Conservation (phyloP, 352 stramenopile genomes). For the Pythium chondricola region DNA sequence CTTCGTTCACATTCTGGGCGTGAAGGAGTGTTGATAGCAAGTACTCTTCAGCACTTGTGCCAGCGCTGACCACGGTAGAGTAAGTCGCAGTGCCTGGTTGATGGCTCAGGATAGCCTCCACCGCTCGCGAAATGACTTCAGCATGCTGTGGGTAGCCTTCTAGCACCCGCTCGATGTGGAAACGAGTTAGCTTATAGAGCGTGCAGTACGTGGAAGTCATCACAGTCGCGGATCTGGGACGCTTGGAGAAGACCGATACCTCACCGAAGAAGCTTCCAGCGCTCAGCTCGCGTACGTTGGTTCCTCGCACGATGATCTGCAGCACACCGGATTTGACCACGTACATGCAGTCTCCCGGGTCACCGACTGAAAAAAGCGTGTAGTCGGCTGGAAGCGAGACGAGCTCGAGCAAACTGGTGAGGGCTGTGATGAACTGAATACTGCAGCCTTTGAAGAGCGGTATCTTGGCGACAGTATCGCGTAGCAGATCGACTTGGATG, state of each 20-base stretch:
- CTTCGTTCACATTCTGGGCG: slow-evolving; percentile 15
- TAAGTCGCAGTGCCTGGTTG: slow-evolving; percentile 13
- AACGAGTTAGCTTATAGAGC: slow-evolving; percentile 56
- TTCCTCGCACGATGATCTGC: slow-evolving; percentile 46
- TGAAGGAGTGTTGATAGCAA: slow-evolving; percentile 53
- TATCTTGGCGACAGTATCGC: slow-evolving; percentile 43
- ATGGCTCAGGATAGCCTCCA: slow-evolving; percentile 46
- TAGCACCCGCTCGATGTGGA: slow-evolving; percentile 52
- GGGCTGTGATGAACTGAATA: slow-evolving; percentile 49
- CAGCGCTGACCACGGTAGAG: not conserved
- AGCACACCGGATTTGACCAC: slow-evolving; percentile 57
- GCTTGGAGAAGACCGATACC: slow-evolving; percentile 61
- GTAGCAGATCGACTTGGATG: slow-evolving; percentile 60
- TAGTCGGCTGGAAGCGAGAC: slow-evolving; percentile 48
- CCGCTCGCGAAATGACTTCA: slow-evolving; percentile 25
- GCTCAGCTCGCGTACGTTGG: slow-evolving; percentile 57
- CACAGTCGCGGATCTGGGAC: slow-evolving; percentile 46
- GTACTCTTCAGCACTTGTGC: slow-evolving; percentile 29
- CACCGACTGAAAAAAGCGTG: slow-evolving; percentile 41
- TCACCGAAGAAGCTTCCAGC: slow-evolving; percentile 69
- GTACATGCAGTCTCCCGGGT: slow-evolving; percentile 69
- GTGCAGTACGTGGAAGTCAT: slow-evolving; percentile 55
- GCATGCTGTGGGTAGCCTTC: slow-evolving; percentile 59
- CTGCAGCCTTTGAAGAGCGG: slow-evolving; percentile 60
- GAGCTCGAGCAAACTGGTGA: slow-evolving; percentile 67